phyloP scores from a whole-genome alignment of 768 basidiomycete genomes.

The Russula emetica region DNA sequence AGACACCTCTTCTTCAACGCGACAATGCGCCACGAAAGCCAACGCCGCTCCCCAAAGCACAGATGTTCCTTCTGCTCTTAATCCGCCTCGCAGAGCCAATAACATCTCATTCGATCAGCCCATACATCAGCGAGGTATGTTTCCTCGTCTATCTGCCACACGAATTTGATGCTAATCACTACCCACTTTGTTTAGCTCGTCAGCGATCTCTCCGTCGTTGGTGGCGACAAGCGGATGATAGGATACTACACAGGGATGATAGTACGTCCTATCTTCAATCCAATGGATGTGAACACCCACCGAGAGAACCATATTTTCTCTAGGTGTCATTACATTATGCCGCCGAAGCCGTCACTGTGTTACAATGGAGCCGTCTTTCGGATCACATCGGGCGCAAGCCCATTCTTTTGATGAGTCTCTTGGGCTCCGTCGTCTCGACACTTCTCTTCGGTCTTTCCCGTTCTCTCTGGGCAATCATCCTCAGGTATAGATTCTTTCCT shows the following conservation, averaged over 20 bases:
- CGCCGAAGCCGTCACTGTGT: conserved; percentile 43
- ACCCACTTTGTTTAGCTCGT: conserved; percentile 37
- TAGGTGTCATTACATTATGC: conserved; percentile 48
- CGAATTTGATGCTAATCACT: background rate
- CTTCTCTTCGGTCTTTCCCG: conserved; percentile 38
- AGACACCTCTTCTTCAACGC: conserved; percentile 15
- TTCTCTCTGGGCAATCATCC: conserved; percentile 33
- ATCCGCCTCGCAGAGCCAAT: conserved; percentile 48
- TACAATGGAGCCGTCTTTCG: conserved; percentile 48
- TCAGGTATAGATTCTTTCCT: conserved; percentile 29
- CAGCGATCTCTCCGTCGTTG: conserved; percentile 40
- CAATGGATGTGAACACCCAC: background rate
- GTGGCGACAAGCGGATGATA: conserved; percentile 42
- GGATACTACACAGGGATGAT: conserved; percentile 51
- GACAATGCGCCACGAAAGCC: conserved; percentile 19
- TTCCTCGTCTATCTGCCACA: background rate
- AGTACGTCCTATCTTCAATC: conserved; percentile 34
- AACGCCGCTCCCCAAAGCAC: conserved; percentile 45
- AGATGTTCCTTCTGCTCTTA: conserved; percentile 44
- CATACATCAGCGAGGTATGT: conserved; percentile 48
- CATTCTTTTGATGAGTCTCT: conserved; percentile 40
- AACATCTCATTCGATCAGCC: conserved; percentile 45
- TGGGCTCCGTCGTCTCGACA: conserved; percentile 36
- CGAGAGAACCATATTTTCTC: background rate
- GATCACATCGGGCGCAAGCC: conserved; percentile 49